Conservation (phyloP, 495 filamentous ascomycete species). For the Penicillium manginii region DNA sequence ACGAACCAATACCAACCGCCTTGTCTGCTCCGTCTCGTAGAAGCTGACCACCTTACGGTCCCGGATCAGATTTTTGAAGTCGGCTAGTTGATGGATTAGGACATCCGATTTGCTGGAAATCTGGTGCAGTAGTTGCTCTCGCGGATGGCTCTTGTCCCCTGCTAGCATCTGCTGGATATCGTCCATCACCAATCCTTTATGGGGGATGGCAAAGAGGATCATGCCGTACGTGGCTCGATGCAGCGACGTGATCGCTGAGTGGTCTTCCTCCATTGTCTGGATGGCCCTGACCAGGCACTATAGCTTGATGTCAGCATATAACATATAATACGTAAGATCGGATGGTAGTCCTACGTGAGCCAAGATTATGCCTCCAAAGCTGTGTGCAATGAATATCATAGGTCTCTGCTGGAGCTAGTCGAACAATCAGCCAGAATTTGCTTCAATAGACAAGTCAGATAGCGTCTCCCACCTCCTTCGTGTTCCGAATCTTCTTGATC, state of each 20-base stretch:
- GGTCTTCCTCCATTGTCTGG: slow-evolving; percentile 25
- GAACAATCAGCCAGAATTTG: too few relatives aligned
- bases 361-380: slow-evolving; percentile 37
- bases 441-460: too few relatives aligned
- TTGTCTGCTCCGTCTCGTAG: slow-evolving; percentile 35
- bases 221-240: slow-evolving; percentile 40
- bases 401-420: slow-evolving; percentile 24
- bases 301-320: slow-evolving; percentile 1
- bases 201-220: slow-evolving; percentile 36
- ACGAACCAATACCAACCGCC: slow-evolving; percentile 20
- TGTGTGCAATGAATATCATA: slow-evolving; percentile 36
- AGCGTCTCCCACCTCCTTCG: too few relatives aligned
- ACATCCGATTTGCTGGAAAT: slow-evolving; percentile 26
- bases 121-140: slow-evolving; percentile 22
- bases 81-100: slow-evolving; percentile 18
- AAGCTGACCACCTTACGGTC: slow-evolving; percentile 37
- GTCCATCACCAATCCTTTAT: slow-evolving; percentile 36
- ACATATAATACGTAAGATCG: not conserved
- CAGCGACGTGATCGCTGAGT: slow-evolving; percentile 33
- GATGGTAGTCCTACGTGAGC: slow-evolving; percentile 26
- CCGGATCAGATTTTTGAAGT: slow-evolving; percentile 33
- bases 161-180: slow-evolving; percentile 36
- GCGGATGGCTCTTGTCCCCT: slow-evolving; percentile 27
- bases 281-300: slow-evolving; percentile 35
- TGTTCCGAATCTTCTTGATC: too few relatives aligned